phyloP scores from a whole-genome alignment of 148 eudicot species.

The Oxyria digyna region DNA sequence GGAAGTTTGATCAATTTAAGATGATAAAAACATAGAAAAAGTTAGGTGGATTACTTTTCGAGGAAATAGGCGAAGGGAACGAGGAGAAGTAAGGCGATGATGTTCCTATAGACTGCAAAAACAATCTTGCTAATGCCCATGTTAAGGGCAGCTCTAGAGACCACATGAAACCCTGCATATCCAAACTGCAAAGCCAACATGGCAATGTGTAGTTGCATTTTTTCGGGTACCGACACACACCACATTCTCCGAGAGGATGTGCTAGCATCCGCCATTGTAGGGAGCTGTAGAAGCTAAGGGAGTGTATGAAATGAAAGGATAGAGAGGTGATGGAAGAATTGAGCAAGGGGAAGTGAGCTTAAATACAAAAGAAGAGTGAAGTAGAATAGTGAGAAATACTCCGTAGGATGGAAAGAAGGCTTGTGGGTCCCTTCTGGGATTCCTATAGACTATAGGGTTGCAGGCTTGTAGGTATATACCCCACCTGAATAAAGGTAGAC shows the following conservation, averaged over 20 bases:
- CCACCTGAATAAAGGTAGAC: background rate
- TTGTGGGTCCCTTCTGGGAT: background rate
- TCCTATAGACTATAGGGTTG: background rate
- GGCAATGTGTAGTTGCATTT: constrained; percentile 66
- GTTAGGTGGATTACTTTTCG: constrained; percentile 39
- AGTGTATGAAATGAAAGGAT: background rate
- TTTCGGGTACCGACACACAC: constrained; percentile 65
- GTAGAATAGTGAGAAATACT: background rate
- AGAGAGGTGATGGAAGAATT: background rate
- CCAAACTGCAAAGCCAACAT: constrained; percentile 89
- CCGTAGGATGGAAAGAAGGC: too few relatives aligned
- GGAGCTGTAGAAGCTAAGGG: background rate
- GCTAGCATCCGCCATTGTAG: constrained; percentile 50
- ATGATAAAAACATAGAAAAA: background rate
- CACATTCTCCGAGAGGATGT: constrained; percentile 26
- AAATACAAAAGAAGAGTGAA: constrained; percentile 1
- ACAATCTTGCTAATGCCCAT: constrained; percentile 97
- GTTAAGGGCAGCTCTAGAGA: constrained; percentile 94
- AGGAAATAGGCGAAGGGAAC: constrained; percentile 83
- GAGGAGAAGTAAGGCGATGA: constrained; percentile 71
- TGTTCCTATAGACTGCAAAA: constrained; percentile 78
- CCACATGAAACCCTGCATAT: constrained; percentile 91
- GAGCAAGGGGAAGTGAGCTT: background rate
- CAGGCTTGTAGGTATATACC: background rate
- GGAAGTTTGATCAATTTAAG: background rate